A percentile compares a stretch with the other conserved stretches of the same genome.
These are phyloP conservation scores for Capsicum chinense DNA, from an alignment of 257 asterid genomes.

Conservation along the genomic window DNA sequence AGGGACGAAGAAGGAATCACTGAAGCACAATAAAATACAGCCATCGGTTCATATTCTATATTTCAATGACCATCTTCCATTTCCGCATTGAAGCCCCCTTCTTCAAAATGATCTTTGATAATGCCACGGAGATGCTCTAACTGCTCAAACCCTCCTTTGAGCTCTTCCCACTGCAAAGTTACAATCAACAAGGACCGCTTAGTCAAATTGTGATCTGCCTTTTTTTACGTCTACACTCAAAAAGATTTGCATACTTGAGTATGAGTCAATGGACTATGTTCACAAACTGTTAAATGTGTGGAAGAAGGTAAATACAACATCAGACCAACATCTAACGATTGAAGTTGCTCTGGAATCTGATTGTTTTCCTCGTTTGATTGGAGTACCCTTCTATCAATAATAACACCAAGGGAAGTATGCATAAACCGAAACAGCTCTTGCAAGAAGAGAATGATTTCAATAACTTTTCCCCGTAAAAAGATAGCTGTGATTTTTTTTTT, in stretches of 20 bases:
- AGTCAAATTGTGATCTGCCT: neutral
- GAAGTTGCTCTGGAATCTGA: neutral
- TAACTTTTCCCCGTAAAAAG: constrained; percentile 8
- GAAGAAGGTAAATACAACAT: constrained; percentile 1
- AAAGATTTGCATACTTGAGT: neutral
- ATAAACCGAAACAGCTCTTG: neutral
- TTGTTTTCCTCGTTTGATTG: neutral
- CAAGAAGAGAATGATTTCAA: neutral
- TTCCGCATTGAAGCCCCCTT: constrained; percentile 26
- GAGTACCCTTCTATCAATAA: neutral
- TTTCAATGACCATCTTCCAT: constrained; percentile 23
- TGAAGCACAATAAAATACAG: constrained; percentile 4
- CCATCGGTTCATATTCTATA: neutral
- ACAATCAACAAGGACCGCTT: constrained; percentile 20
- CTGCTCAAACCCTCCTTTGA: constrained; percentile 84
- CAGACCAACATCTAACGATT: neutral
- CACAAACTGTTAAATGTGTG: constrained; percentile 2
- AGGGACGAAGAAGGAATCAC: neutral
- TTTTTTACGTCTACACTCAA: neutral
- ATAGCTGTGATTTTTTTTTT: neutral
- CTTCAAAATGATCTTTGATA: constrained; percentile 47
- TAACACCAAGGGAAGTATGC: neutral
- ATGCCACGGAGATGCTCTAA: constrained; percentile 71
- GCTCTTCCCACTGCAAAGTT: constrained; percentile 88
- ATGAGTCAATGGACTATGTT: neutral